Evolutionary conservation across 2,329 filamentous ascomycete species (phyloP).

Genomic region (Pseudogymnoascus sp.): DNA sequence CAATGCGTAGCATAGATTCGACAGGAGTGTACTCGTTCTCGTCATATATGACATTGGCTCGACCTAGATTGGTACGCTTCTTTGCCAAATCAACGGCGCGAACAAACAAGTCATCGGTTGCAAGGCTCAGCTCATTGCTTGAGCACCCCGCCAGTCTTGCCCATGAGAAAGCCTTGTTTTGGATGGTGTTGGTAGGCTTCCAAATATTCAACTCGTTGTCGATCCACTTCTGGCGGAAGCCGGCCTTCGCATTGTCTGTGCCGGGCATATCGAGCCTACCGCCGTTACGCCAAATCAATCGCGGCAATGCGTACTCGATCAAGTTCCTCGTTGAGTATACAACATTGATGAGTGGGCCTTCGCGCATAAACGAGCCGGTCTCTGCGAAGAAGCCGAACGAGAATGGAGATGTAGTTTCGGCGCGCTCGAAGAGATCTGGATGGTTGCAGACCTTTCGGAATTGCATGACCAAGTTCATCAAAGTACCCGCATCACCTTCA

Average conservation of each 20-base stretch:
- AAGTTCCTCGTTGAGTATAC: slow-evolving; percentile 80
- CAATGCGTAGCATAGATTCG: slow-evolving; percentile 76
- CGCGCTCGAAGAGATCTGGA: slow-evolving; percentile 90
- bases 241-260: slow-evolving; percentile 62
- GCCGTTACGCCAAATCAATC: slow-evolving; percentile 70
- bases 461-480: slow-evolving; percentile 99
- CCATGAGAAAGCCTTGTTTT: slow-evolving; percentile 72
- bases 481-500: slow-evolving; percentile 85
- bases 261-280: slow-evolving; percentile 70
- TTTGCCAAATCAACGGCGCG: slow-evolving; percentile 56
- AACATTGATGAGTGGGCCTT: slow-evolving; percentile 70
- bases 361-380: slow-evolving; percentile 88
- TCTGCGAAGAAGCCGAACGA: slow-evolving; percentile 84
- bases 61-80: slow-evolving; percentile 41
- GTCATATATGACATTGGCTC: slow-evolving; percentile 62
- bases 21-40: slow-evolving; percentile 55
- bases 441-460: slow-evolving; percentile 99
- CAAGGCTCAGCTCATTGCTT: slow-evolving; percentile 59
- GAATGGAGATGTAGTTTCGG: slow-evolving; percentile 81
- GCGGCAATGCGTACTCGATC: slow-evolving; percentile 77
- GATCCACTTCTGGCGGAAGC: slow-evolving; percentile 71
- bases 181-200: slow-evolving; percentile 66
- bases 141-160: slow-evolving; percentile 78
- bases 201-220: slow-evolving; percentile 84
- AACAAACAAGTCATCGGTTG: slow-evolving; percentile 62